Evolutionary conservation across 2,329 filamentous ascomycete genomes (phyloP).

Genomic region (Talaromyces sp.): DNA sequence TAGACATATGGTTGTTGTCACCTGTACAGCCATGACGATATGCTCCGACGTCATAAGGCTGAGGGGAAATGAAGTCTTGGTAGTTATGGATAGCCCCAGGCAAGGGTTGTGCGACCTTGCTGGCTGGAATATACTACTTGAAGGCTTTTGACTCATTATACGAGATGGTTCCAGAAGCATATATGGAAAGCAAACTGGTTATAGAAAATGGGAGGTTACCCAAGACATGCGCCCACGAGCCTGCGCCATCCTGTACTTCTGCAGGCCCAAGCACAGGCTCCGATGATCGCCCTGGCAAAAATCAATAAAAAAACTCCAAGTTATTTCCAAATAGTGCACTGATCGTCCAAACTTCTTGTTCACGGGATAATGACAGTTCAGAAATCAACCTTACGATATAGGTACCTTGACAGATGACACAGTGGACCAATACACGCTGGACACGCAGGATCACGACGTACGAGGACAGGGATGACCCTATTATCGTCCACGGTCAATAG

Average conservation of each 20-base stretch:
- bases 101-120: conserved; percentile 7
- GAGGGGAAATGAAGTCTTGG: conserved; percentile 4
- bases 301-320: not conserved
- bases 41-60: conserved; percentile 26
- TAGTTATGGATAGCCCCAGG: not conserved
- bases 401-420: not conserved
- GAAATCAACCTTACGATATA: not conserved
- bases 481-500: not conserved
- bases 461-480: not conserved
- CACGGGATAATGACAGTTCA: conserved; percentile 1
- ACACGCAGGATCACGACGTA: not conserved
- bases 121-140: conserved; percentile 3
- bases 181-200: not conserved
- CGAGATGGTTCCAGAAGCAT: too few species aligned
- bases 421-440: not conserved
- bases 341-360: not conserved
- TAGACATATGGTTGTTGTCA: not conserved
- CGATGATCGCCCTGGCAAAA: conserved; percentile 10
- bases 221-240: conserved; percentile 1
- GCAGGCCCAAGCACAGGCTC: conserved; percentile 7
- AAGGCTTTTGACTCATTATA: not conserved
- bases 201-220: not conserved
- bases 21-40: not conserved
- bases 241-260: not conserved
- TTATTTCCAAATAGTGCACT: not conserved